Conservation (phyloP, 116 monocot genomes). For the Posidonia oceanica region DNA sequence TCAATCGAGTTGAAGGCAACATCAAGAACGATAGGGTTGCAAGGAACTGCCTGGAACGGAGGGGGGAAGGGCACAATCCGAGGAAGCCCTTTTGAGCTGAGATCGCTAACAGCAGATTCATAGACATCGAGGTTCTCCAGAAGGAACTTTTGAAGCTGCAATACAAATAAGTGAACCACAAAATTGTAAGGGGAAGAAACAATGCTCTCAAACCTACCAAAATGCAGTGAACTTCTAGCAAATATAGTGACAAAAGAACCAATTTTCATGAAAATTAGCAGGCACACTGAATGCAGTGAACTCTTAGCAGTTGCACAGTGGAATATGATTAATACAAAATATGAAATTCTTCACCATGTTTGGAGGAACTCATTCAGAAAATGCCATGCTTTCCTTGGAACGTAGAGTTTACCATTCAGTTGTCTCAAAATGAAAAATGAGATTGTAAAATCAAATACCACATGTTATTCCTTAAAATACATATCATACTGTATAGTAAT, state of each 20-base stretch:
- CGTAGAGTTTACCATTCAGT: too few relatives aligned
- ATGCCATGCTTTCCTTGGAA: too few relatives aligned
- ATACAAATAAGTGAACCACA: not conserved
- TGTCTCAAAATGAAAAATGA: not conserved
- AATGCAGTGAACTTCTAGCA: too few relatives aligned
- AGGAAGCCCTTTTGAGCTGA: slow-evolving; percentile 37
- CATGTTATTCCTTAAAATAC: not conserved
- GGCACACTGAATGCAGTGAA: too few relatives aligned
- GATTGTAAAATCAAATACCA: not conserved
- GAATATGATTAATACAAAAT: too few relatives aligned
- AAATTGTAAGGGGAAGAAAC: not conserved
- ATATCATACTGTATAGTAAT: not conserved
- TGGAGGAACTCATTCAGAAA: too few relatives aligned
- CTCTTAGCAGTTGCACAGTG: too few relatives aligned
- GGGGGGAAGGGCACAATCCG: slow-evolving; percentile 72
- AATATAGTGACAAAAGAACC: too few relatives aligned
- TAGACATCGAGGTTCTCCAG: slow-evolving; percentile 72
- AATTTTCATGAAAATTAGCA: too few relatives aligned
- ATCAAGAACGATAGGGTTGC: slow-evolving; percentile 94
- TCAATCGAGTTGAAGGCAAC: slow-evolving; percentile 80
- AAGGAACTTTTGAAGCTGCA: slow-evolving; percentile 64
- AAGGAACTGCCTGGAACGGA: slow-evolving; percentile 64
- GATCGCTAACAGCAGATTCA: slow-evolving; percentile 60
- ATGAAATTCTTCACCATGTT: too few relatives aligned
- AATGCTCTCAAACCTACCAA: too few relatives aligned